A percentile compares a stretch with the other conserved stretches of the same genome.
These are phyloP conservation scores for Curvularia sp. DNA, from an alignment of 2,329 filamentous ascomycete genomes.

Conservation along the genomic window DNA sequence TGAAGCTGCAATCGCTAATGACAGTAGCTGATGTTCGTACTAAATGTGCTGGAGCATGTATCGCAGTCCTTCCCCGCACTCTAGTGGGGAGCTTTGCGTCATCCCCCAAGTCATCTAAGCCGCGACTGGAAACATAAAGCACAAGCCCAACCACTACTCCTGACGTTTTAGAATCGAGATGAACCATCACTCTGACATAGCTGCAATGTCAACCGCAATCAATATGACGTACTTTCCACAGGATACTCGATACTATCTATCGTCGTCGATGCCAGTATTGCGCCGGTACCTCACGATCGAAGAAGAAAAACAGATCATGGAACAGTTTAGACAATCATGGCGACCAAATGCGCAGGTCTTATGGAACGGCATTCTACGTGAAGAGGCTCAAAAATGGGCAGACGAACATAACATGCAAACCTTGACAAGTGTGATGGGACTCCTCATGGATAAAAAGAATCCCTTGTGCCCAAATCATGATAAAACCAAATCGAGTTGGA, in stretches of 20 bases:
- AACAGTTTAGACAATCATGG: conserved; percentile 1
- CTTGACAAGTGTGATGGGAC: not conserved
- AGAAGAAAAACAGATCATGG: conserved; percentile 1
- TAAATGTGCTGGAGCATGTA: conserved; percentile 1
- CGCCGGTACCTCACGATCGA: conserved; percentile 1
- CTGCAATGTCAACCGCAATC: not conserved
- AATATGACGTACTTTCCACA: not conserved
- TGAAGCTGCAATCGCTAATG: not conserved
- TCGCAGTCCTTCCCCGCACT: not conserved
- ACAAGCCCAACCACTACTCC: not conserved
- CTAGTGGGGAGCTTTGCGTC: not conserved
- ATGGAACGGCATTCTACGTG: conserved; percentile 1
- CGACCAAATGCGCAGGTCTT: conserved; percentile 1
- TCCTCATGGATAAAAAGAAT: conserved; percentile 1
- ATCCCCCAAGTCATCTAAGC: not conserved
- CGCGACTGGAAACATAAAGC: not conserved
- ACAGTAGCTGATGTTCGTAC: not conserved
- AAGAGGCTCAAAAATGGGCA: conserved; percentile 2
- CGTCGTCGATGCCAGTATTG: not conserved
- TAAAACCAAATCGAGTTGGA: not conserved
- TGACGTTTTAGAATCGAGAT: not conserved
- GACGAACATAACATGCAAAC: not conserved
- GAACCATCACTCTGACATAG: not conserved
- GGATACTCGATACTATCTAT: not conserved
- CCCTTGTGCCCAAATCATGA: not conserved